Conservation (phyloP, 129 eudicot species). For the Lonicera japonica region DNA sequence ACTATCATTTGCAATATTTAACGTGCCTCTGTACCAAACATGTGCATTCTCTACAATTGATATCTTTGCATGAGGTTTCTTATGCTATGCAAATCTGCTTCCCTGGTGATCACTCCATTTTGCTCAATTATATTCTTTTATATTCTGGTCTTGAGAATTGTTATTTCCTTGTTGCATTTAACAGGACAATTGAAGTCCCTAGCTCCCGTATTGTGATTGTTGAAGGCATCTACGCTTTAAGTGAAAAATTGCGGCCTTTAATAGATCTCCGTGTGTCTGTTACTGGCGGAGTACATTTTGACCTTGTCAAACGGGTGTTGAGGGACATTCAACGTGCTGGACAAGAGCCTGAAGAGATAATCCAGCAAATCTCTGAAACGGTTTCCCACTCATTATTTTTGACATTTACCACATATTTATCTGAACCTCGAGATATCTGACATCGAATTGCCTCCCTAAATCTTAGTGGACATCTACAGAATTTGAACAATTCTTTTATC, state of each 20-base stretch:
- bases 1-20: no score
- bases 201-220: constrained; percentile 78
- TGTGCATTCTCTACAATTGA: neutral
- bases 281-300: constrained; percentile 98
- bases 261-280: constrained; percentile 95
- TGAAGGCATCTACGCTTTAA: constrained; percentile 96
- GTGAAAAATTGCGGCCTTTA: constrained; percentile 79
- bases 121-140: neutral
- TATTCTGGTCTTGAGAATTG: neutral
- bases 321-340: constrained; percentile 98
- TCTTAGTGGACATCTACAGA: neutral
- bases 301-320: constrained; percentile 86
- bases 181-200: constrained; percentile 83
- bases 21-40: no score
- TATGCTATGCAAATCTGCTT: neutral
- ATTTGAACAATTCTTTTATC: constrained; percentile 1
- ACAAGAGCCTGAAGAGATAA: constrained; percentile 97
- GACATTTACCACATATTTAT: constrained; percentile 5
- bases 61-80: neutral
- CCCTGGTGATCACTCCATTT: neutral
- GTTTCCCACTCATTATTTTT: constrained; percentile 21
- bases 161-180: constrained; percentile 4
- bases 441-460: neutral
- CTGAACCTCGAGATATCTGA: constrained; percentile 4
- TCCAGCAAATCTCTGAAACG: constrained; percentile 95